Base-by-base conservation (phyloP, 495 filamentous ascomycete genomes). In the Penicillium malachiteum region DNA sequence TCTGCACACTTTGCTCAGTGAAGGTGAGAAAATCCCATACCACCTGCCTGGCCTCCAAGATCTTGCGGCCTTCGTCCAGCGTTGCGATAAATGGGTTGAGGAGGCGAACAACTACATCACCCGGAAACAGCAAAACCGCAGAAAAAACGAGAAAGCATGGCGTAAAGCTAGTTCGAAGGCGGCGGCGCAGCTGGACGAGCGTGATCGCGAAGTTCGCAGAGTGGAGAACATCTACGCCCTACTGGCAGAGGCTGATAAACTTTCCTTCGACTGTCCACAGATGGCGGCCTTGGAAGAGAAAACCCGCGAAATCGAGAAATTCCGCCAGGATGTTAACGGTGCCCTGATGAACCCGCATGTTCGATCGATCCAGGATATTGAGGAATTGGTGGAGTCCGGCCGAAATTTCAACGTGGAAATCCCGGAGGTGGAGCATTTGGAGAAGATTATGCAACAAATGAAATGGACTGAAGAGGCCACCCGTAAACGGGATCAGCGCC, bases 21-120 rank as follows among this genome's bases (percentile, higher is more conserved):
- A 99, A 81, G 94, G 95, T 73, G 94, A 99, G 75, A 91, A 90
- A 77, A 97, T 97, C 69, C 91, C 92, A 55, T 96, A 90, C 79
- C 90, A 92, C 59, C 80, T 99, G 56, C 84, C 88, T 59, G 90
- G 91, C 58, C 80, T 99, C 53, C 83, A 87, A 62, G 81, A 85
- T 64, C 84, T 99, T 66, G 89, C 85, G 74, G 80, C 83, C 57
- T 97, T 93, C 76, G 94, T 97, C 70, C 90, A 95, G 61, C 86
- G 88, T 61, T 96, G 92, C 76, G 94, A 96, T 73, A 92, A 96
- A 70, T 96, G 95, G 90, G 91, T 97, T 58, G 94, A 99, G 58
- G 93, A 97, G 74, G 94, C 94, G 54, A 91, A 88, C 58, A 96
- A 91, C 69, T 99, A 94, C 79, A 96, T 93, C 60, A 92, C 92